Evolutionary conservation across 352 stramenopile species (phyloP).

Genomic region (Phytophthora fragariae): DNA sequence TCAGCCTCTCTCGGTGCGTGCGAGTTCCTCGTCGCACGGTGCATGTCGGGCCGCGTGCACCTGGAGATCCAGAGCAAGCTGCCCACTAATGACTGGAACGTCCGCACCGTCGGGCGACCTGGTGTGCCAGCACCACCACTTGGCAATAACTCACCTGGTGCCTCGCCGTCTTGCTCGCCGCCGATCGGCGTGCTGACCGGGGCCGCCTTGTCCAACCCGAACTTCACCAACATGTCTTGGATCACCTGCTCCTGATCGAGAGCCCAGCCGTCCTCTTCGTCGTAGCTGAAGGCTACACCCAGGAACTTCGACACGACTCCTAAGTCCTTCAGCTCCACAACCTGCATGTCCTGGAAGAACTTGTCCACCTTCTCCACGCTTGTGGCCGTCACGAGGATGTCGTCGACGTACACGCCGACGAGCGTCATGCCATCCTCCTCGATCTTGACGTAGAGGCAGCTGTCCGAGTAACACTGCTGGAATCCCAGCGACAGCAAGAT

Average conservation of each 20-base stretch:
- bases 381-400: background rate
- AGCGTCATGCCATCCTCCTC: background rate
- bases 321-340: constrained; percentile 1
- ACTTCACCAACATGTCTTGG: background rate
- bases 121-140: background rate
- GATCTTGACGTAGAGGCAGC: background rate
- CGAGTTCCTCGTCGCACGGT: constrained; percentile 11
- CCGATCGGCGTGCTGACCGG: background rate
- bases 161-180: background rate
- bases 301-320: background rate
- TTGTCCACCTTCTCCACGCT: background rate
- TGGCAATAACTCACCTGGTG: constrained; percentile 12
- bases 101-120: constrained; percentile 21
- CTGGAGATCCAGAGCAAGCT: constrained; percentile 42
- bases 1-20: constrained; percentile 24
- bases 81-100: constrained; percentile 41
- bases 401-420: background rate
- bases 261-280: background rate
- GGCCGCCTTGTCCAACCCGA: background rate
- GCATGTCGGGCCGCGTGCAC: constrained; percentile 41
- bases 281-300: background rate
- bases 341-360: background rate
- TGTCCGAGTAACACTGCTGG: background rate
- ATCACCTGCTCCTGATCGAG: background rate
- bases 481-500: background rate